Evolutionary conservation across 1,139 yeast species (phyloP), one percentile per base, ranked within the genome.

Genomic region (Suhomyces kunorum): DNA sequence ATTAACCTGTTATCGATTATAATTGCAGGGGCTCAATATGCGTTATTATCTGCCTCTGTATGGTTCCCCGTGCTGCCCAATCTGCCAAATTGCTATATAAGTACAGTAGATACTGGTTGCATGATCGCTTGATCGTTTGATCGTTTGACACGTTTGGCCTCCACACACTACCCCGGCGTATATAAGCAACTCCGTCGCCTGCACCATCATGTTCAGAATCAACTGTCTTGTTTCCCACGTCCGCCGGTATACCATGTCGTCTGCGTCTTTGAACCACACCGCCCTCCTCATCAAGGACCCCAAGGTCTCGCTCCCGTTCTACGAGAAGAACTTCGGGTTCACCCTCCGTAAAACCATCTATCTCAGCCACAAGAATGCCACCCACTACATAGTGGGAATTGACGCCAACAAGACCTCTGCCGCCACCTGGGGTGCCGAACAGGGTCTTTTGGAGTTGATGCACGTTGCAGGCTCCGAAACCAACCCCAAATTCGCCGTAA

Each of bases 261-360:
- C 24, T 3, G 23, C 43, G 7, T 34, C 39, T 8, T 65, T 82
- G 52, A 84, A 83, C 67, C 87, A 81, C 59, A 81, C 89, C 5
- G 78, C 92, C 68, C 64, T 90, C 42, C 81, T 96, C 53, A 79
- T 92, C 53, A 84, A 87, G 58, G 89, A 90, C 58, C 94, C 97
- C 20, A 74, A 79, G 57, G 75, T 68, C 13, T 79, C 95, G 14
- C 63, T 87, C 39, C 76, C 77, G 4, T 90, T 87, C 70, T 92
- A 92, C 64, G 73, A 75, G 46, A 74, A 81, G 44, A 74, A 81
- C 54, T 86, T 90, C 56, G 95, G 95, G 23, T 76, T 92, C 80
- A 75, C 76, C 51, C 66, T 81, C 31, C 55, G 88, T 46, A 68
- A 69, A 28, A 71, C 74, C 41, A 61, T 78, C 51, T 75, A 77